Base-by-base conservation (phyloP, 345 rosid genomes). In the Sonneratia alba region DNA sequence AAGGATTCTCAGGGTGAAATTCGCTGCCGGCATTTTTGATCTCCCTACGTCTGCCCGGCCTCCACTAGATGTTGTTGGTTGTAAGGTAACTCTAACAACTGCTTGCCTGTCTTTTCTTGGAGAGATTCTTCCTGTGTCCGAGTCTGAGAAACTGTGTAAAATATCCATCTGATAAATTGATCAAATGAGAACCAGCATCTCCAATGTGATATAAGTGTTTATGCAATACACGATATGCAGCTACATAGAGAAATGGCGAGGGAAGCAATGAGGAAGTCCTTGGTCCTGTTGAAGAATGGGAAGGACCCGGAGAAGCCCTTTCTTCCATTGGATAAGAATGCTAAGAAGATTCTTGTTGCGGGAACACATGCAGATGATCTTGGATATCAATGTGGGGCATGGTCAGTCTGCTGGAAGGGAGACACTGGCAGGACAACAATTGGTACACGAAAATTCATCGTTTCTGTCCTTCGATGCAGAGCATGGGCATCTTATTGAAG, bases 331-430 rank as follows among this genome's bases (percentile, higher is more conserved):
- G 82, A 86, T 18, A 93, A 89, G 82, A 87, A 83, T 21, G 73
- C 83, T 13, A 34, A 74, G 0, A 89, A 77, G 81, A 83, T 93
- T 55, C 82, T 93, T 11, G 97, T 93, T 21, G 90, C 93, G 2
- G 96, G 98, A 45, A 85, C 83, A 51, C 98, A 91, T 38, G 96
- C 96, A 9, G 77, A 87, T 71, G 79, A 93, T 70, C 78, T 93
- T 73, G 98, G 97, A 38, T 74, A 84, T 67, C 98, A 93, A 76
- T 89, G 97, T 53, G 97, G 96, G 4, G 98, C 92, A 40, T 91
- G 97, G 98, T 87, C 98, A 0, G 83, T 91, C 65, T n/a, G 81
- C 0, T 89, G 93, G 97, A 91, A 86, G 56, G 97, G 98, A 36
- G 79, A 76, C 16, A 22, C 47, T 1, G 82, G 84, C 80, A 93